These are phyloP conservation scores for Terfezia claveryi DNA, from an alignment of 495 filamentous ascomycete species.

Conservation along the genomic window DNA sequence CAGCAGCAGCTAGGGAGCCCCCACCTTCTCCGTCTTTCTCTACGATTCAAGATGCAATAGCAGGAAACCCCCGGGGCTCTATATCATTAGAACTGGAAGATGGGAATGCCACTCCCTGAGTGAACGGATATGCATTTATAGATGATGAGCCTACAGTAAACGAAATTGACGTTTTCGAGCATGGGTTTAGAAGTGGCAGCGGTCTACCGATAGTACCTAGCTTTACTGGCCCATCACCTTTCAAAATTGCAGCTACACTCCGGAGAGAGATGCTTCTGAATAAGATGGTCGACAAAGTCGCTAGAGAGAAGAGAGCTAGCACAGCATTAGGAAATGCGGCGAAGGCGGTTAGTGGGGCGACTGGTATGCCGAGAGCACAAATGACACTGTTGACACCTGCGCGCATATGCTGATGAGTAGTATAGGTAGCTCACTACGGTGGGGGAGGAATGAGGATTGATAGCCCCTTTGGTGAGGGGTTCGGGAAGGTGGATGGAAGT, in stretches of 20 bases:
- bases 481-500: conserved; percentile 14
- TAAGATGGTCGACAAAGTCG: conserved; percentile 71
- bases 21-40: conserved; percentile 63
- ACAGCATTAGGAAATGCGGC: conserved; percentile 42
- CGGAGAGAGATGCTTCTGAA: conserved; percentile 68
- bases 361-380: conserved; percentile 7
- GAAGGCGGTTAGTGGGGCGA: conserved; percentile 27
- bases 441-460: conserved; percentile 24
- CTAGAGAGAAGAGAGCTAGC: conserved; percentile 41
- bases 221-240: conserved; percentile 40
- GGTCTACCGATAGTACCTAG: conserved; percentile 19
- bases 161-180: conserved; percentile 10
- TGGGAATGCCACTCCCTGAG: conserved; percentile 58
- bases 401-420: conserved; percentile 53
- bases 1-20: conserved; percentile 18
- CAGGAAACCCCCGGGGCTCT: conserved; percentile 42
- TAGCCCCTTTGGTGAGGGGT: background rate
- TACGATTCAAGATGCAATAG: conserved; percentile 67
- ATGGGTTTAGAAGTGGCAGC: conserved; percentile 12
- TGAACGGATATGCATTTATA: conserved; percentile 86
- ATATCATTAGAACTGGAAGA: conserved; percentile 40
- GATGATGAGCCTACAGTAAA: conserved; percentile 43
- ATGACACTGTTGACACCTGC: conserved; percentile 40
- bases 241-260: conserved; percentile 53
- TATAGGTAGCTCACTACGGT: conserved; percentile 33